Conservation (phyloP, 140 eudicot species). For the Ambrosia hybrid region DNA sequence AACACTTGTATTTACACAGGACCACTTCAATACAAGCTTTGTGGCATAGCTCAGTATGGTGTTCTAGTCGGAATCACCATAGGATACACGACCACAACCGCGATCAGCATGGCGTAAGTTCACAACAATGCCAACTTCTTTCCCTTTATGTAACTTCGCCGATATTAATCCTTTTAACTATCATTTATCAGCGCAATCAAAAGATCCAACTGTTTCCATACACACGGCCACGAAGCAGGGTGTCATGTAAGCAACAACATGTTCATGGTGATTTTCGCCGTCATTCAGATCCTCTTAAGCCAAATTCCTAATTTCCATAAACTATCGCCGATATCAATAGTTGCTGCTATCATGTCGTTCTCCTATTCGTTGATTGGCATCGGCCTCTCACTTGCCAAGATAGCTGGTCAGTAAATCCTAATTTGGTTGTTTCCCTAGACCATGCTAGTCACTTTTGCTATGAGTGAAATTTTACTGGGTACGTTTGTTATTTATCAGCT, state of each 20-base stretch:
- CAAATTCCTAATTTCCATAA: constrained; percentile 72
- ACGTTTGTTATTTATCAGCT: not conserved
- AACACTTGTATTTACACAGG: constrained; percentile 23
- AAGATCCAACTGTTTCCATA: constrained; percentile 70
- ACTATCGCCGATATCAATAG: constrained; percentile 52
- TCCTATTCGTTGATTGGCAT: constrained; percentile 64
- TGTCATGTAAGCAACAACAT: constrained; percentile 48
- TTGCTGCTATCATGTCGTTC: constrained; percentile 84
- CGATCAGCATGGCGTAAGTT: constrained; percentile 85
- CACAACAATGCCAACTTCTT: not conserved
- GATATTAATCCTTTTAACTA: not conserved
- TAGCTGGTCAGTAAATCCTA: constrained; percentile 41
- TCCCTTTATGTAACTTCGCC: not conserved
- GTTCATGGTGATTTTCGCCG: constrained; percentile 66
- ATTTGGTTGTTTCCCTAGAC: not conserved
- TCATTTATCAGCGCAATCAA: constrained; percentile 49
- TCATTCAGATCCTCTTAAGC: constrained; percentile 56
- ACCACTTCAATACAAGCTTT: constrained; percentile 37
- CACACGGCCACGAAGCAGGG: constrained; percentile 43
- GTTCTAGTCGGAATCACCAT: constrained; percentile 51
- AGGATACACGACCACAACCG: constrained; percentile 76
- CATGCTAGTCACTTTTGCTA: too few relatives aligned
- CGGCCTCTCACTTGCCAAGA: constrained; percentile 65
- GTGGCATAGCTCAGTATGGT: constrained; percentile 58
- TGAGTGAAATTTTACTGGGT: too few relatives aligned